phyloP scores from a whole-genome alignment of 2,329 filamentous ascomycete species.

The Pseudogymnoascus pannorum region DNA sequence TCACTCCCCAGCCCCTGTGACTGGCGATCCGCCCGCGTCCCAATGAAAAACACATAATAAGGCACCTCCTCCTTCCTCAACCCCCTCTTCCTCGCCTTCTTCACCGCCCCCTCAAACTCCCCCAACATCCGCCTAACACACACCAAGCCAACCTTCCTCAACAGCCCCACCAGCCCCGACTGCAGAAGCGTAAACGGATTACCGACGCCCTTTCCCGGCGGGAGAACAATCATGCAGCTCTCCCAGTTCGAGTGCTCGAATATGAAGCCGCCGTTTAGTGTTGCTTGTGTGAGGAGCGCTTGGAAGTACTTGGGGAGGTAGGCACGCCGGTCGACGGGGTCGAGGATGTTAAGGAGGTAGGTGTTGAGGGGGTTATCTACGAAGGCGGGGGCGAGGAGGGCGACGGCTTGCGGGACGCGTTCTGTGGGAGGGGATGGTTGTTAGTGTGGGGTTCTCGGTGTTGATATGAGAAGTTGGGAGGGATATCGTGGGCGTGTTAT shows the following conservation, averaged over 20 bases:
- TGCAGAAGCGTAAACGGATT: slow-evolving; percentile 17
- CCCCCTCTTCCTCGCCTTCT: not conserved
- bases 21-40: slow-evolving; percentile 11
- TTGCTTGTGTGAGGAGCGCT: slow-evolving; percentile 17
- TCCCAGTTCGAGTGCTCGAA: slow-evolving; percentile 12
- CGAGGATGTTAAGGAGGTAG: slow-evolving; percentile 17
- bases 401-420: not conserved
- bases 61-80: slow-evolving; percentile 9
- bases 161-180: slow-evolving; percentile 16
- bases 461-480: not conserved
- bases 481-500: not conserved
- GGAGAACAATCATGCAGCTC: slow-evolving; percentile 16
- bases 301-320: slow-evolving; percentile 17
- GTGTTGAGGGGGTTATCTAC: slow-evolving; percentile 14
- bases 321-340: slow-evolving; percentile 7
- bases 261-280: slow-evolving; percentile 17
- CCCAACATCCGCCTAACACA: slow-evolving; percentile 16
- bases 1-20: slow-evolving; percentile 12
- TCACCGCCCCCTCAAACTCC: slow-evolving; percentile 11
- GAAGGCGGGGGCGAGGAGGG: not conserved
- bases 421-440: not conserved
- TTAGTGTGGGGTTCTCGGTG: not conserved
- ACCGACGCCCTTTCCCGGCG: slow-evolving; percentile 15
- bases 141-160: slow-evolving; percentile 18
- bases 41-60: slow-evolving; percentile 21